Evolutionary conservation across 176 grass and related monocot genomes (phyloP), one percentile per base, ranked within the genome.

Genomic region (Zoysia japonica): DNA sequence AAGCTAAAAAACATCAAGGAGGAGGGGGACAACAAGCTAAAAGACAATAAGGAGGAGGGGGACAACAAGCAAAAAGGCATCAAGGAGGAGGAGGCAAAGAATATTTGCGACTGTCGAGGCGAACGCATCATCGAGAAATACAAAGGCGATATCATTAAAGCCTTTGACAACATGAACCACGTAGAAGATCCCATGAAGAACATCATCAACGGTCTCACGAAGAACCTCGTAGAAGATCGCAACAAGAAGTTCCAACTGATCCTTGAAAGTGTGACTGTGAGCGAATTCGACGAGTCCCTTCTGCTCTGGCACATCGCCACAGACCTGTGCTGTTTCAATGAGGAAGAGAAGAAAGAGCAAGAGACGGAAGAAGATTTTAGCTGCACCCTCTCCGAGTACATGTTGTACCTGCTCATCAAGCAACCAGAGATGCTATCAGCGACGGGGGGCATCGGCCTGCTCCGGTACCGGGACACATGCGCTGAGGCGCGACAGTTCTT

Each of bases 351-450:
- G 11, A 2, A 12, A 51, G 10, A 1, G 10, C 10, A 8, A 2
- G 2, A 2, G 10, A 3, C 11, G 0, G 16, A 19, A 1, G 3
- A 5, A 0, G 11, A 16, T 47, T 1, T 47, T 20, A 55, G 37
- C n/a, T 16, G 37, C 70, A 77, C 5, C 5, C 83, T 39, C 6
- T 70, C 10, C 44, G 79, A 46, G 74, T 85, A 61, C 83, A 87
- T 79, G 47, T 59, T 54, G 16, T 84, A 44, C 80, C 86, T 47
- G 69, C 46, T 39, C 2, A 2, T 54, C 52, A 5, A 16, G 52
- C 52, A 54, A 14, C 52, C 52, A 14, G 52, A 54, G 52, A 54
- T 54, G 52, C 52, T 54, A 14, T 13, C 11, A 3, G 52, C 52
- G 1, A 54, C 2, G 52, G 5, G 13, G 52, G 52, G 52, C 52